phyloP scores from a whole-genome alignment of 192 early-diverging fungal species.

The Phlyctochytrium arcticum region DNA sequence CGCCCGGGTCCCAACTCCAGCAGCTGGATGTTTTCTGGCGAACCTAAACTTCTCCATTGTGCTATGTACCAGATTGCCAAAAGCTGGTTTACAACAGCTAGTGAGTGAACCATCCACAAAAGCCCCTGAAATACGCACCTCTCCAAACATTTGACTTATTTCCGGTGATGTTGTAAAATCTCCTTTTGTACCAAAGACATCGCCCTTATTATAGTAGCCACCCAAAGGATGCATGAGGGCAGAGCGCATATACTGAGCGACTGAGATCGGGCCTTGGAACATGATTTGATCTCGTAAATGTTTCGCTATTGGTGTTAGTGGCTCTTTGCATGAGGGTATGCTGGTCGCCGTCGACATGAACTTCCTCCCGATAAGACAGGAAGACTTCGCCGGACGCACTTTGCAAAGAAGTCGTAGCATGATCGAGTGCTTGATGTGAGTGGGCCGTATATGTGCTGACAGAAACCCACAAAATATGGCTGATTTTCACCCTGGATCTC shows the following conservation, averaged over 20 bases:
- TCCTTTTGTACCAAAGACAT: slow-evolving; percentile 85
- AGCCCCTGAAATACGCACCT: too few relatives aligned
- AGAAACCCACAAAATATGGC: too few relatives aligned
- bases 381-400: too few relatives aligned
- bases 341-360: too few relatives aligned
- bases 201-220: slow-evolving; percentile 91
- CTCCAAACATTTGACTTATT: slow-evolving; percentile 98
- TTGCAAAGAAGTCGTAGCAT: too few relatives aligned
- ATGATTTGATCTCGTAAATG: slow-evolving; percentile 31
- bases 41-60: slow-evolving; percentile 71
- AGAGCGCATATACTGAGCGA: slow-evolving; percentile 85
- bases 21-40: slow-evolving; percentile 28
- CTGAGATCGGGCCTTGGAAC: slow-evolving; percentile 50
- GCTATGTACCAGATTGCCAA: slow-evolving; percentile 85
- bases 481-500: too few relatives aligned
- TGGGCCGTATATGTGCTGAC: too few relatives aligned
- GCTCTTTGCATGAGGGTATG: too few relatives aligned
- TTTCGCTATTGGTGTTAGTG: slow-evolving; percentile 8
- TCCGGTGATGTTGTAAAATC: slow-evolving; percentile 98
- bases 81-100: too few relatives aligned
- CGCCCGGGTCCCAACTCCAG: slow-evolving; percentile 83
- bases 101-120: too few relatives aligned
- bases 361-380: too few relatives aligned
- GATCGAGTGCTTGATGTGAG: too few relatives aligned
- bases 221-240: slow-evolving; percentile 80